A percentile compares a stretch with the other conserved stretches of the same genome.
Conservation (phyloP, 2,329 filamentous ascomycete genomes). For the Hypoxylon sp. region DNA sequence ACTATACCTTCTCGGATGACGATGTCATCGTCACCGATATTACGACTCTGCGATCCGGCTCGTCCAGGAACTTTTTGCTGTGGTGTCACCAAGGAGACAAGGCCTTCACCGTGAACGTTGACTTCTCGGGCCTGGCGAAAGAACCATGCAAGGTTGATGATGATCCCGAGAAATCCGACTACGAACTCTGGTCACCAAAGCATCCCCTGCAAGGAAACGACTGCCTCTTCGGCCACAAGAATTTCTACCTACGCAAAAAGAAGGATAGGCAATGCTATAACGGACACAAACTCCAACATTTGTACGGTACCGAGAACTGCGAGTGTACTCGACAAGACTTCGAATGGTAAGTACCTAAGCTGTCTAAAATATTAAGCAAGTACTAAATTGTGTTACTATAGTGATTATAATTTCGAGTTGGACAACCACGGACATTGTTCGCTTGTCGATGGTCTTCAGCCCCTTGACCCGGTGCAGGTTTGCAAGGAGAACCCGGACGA, state of each 20-base stretch:
- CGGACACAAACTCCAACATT: conserved; percentile 71
- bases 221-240: conserved; percentile 91
- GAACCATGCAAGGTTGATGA: conserved; percentile 75
- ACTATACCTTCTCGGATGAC: conserved; percentile 75
- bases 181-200: conserved; percentile 85
- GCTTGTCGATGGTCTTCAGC: conserved; percentile 76
- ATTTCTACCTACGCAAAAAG: conserved; percentile 91
- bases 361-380: conserved; percentile 22
- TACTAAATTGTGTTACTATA: conserved; percentile 51
- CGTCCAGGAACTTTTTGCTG: conserved; percentile 87
- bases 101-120: conserved; percentile 80
- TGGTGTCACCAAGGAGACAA: conserved; percentile 75
- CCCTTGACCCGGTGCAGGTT: conserved; percentile 60
- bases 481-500: conserved; percentile 70
- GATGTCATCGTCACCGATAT: conserved; percentile 81
- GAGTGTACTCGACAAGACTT: conserved; percentile 85
- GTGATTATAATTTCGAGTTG: conserved; percentile 93
- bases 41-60: conserved; percentile 87
- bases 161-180: conserved; percentile 68
- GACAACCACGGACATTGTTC: conserved; percentile 78
- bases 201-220: conserved; percentile 81
- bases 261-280: conserved; percentile 83
- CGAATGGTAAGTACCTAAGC: conserved; percentile 75
- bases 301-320: conserved; percentile 82
- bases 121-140: conserved; percentile 84